Evolutionary conservation across 768 basidiomycete species (phyloP).

Genomic region (Phylloporus scabripes): DNA sequence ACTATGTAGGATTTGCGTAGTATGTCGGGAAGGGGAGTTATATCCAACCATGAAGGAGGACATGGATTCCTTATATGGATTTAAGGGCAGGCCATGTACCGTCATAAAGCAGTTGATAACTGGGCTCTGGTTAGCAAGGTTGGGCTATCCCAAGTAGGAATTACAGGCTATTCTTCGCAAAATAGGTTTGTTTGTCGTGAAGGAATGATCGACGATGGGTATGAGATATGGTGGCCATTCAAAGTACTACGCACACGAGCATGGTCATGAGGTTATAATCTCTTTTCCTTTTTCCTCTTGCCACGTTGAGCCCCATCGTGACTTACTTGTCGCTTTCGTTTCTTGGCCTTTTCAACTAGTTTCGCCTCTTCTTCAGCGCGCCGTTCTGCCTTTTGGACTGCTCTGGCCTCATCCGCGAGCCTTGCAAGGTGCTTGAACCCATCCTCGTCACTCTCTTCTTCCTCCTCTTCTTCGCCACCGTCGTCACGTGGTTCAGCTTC

Average conservation of each 20-base stretch:
- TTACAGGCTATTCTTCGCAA: not conserved
- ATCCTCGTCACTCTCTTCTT: conserved; percentile 27
- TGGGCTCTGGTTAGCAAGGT: not conserved
- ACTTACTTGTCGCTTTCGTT: conserved; percentile 27
- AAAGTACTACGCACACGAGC: not conserved
- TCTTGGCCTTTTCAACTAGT: conserved; percentile 1
- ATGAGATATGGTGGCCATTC: not conserved
- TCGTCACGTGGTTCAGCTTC: no score
- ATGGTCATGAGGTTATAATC: conserved; percentile 4
- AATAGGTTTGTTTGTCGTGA: not conserved
- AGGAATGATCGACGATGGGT: not conserved
- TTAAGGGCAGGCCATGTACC: not conserved
- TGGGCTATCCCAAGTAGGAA: not conserved
- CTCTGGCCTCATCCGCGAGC: conserved; percentile 27
- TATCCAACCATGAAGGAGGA: not conserved
- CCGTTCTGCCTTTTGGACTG: conserved; percentile 15
- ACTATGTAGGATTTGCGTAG: not conserved
- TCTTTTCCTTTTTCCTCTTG: conserved; percentile 11
- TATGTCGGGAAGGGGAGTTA: not conserved
- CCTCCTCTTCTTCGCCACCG: not conserved
- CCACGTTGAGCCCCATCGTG: conserved; percentile 1
- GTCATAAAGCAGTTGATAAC: not conserved
- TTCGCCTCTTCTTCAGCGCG: conserved; percentile 25
- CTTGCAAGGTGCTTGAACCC: conserved; percentile 29
- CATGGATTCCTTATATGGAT: no score